phyloP scores from a whole-genome alignment of 352 stramenopile species.

The Pythium vanterpoolii region DNA sequence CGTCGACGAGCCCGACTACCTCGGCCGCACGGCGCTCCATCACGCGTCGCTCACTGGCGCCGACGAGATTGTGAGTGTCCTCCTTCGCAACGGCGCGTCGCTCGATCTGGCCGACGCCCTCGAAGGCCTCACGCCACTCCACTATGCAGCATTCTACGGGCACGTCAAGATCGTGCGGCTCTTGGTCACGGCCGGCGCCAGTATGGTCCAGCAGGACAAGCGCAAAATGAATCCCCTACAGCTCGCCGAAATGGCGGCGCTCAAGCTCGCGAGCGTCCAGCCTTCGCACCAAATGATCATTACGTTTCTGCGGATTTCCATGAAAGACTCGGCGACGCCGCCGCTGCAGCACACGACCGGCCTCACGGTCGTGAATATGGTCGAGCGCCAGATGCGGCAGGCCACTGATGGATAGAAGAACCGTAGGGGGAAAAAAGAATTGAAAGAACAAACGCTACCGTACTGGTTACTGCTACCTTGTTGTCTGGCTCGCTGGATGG shows the following conservation, averaged over 20 bases:
- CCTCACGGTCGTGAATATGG: slow-evolving; percentile 59
- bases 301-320: slow-evolving; percentile 74
- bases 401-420: slow-evolving; percentile 7
- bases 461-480: no score
- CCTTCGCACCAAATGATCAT: slow-evolving; percentile 85
- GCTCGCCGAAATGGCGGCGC: slow-evolving; percentile 67
- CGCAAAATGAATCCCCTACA: slow-evolving; percentile 70
- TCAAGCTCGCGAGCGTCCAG: slow-evolving; percentile 71
- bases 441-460: background rate
- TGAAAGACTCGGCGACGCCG: slow-evolving; percentile 70
- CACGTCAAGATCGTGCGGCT: slow-evolving; percentile 68
- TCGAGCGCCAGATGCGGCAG: slow-evolving; percentile 59
- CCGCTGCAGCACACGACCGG: slow-evolving; percentile 74
- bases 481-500: no score
- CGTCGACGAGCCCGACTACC: slow-evolving; percentile 58
- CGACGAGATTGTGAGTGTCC: slow-evolving; percentile 53
- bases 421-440: background rate
- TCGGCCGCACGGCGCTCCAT: slow-evolving; percentile 63
- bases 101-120: slow-evolving; percentile 58
- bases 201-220: slow-evolving; percentile 44
- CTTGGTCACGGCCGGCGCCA: slow-evolving; percentile 52
- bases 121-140: slow-evolving; percentile 56
- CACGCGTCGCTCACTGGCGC: slow-evolving; percentile 53
- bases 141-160: slow-evolving; percentile 75
- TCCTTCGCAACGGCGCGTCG: slow-evolving; percentile 66